Evolutionary conservation across 1,284 basidiomycete genomes (phyloP), one percentile per base, ranked within the genome.

Genomic region (Tremellales sp.): DNA sequence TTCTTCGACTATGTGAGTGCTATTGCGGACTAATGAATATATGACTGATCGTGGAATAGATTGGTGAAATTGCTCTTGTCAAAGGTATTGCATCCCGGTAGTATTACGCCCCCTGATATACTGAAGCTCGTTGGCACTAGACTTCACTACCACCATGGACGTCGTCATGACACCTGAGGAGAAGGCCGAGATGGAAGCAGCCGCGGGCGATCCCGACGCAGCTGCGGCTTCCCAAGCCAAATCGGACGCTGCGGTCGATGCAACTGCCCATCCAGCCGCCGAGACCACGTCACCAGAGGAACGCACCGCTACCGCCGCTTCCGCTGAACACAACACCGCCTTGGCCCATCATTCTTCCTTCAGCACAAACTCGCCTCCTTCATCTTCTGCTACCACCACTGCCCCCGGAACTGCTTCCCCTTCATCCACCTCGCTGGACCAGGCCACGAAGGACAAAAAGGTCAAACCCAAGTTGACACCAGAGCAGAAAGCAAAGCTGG

Each of bases 51-150:
- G 10, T 38, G 26, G 29, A 39, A 8, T 32, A 91, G 86, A 91
- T 94, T 56, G 90, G 90, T 48, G 89, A 93, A 74, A 92, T 94
- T 43, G 86, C 87, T 3, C 78, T 94, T 40, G 87, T 93, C 83
- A 92, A 91, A 54, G 68, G 61, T 61, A 12, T 43, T 51, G 43
- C n/a, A n/a, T n/a, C n/a, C n/a, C n/a, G n/a, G 19, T 28, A n/a
- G 10, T n/a, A 25, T 46, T 3, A 10, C 31, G 25, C 21, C 16
- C 10, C 8, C 7, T n/a, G 13, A 37, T 10, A n/a, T 13, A 22
- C 19, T 21, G 13, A 19, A 43, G 36, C 46, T 48, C 26, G 38
- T 29, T 24, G 13, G n/a, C 31, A 7, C 0, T 47, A 62, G 66
- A 73, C 51, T 71, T 73, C 50, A 67, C 71, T 5, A 60, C 62